Base-by-base conservation (phyloP, 106 monocot species). In the Dioscorea alata region DNA sequence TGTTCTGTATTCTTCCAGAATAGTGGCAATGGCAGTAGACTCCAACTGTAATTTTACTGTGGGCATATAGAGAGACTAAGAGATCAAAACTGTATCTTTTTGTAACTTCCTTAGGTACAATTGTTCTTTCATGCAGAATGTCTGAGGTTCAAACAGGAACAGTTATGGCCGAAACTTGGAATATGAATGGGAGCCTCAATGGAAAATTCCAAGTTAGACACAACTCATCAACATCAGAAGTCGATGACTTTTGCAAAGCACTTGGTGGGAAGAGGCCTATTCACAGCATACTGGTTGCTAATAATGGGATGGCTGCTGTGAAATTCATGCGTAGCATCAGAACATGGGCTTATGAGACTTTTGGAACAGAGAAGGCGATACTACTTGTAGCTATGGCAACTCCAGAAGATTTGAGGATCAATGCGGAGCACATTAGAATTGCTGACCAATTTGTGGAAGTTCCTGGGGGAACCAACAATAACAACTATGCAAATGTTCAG, bases 401-500 rank as follows among this genome's bases (percentile, higher is more conserved):
- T 54, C 99, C 93, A 20, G 93, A 99, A 70, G 99, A 99, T 59
- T 82, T 99, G 81, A 90, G 83, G 70, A 99, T 99, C 42, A 99
- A 99, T 76, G 99, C 99, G 0, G 99, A 99, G 63, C 93, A 99
- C 71, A 93, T 99, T 68, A 90, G 99, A 65, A 99, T 99, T 71
- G 93, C 93, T 18, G 99, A 99, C 76, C 99, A 99, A 71, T 99
- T 99, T 72, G 83, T 99, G 53, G 99, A 99, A 78, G 93, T 93
- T 63, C 99, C 93, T 6, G 99, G 99, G 2, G 99, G 99, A 59
- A 99, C 99, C 12, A 99, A 99, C 68, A 99, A 99, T 50, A 99
- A 99, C 35, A 99, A 99, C 57, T 99, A 99, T 85, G 99, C 99
- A 10, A 99, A 99, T 80, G 99, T 99, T 75, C 99, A 99, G 73